These are phyloP conservation scores for Penicillium roqueforti DNA, from an alignment of 495 filamentous ascomycete species.

Conservation along the genomic window DNA sequence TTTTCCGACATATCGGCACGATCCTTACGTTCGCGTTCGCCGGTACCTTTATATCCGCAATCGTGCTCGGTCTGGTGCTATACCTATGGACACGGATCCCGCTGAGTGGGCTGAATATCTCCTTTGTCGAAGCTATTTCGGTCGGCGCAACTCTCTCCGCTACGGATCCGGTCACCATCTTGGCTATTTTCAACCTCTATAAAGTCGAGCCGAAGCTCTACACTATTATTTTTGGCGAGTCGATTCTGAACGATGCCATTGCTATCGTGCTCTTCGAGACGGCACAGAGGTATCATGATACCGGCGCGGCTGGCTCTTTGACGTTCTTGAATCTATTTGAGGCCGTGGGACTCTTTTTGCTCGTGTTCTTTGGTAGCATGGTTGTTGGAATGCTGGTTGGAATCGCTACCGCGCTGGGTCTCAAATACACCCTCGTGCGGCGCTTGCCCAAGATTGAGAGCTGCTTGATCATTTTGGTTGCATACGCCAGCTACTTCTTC, in stretches of 20 bases:
- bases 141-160: conserved; percentile 94
- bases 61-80: conserved; percentile 82
- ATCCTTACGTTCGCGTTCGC: conserved; percentile 99
- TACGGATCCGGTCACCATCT: conserved; percentile 93
- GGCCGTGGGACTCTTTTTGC: conserved; percentile 88
- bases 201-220: conserved; percentile 98
- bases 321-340: conserved; percentile 77
- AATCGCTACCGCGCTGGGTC: conserved; percentile 74
- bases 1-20: conserved; percentile 96
- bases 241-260: conserved; percentile 95
- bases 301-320: conserved; percentile 51
- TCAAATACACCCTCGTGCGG: conserved; percentile 90
- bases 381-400: conserved; percentile 83
- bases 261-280: conserved; percentile 99
- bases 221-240: conserved; percentile 97
- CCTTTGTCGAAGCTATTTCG: conserved; percentile 90
- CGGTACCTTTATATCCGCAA: conserved; percentile 93
- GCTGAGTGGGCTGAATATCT: conserved; percentile 76
- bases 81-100: conserved; percentile 86
- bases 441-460: conserved; percentile 96
- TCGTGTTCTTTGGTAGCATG: conserved; percentile 93
- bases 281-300: conserved; percentile 78
- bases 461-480: conserved; percentile 86
- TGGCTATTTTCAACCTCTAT: conserved; percentile 98
- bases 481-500: conserved; percentile 96